Percentiles rank a stretch among this genome's conserved stretches.
Conservation (phyloP, 2,329 filamentous ascomycete species). For the Fusarium fujikuroi region DNA sequence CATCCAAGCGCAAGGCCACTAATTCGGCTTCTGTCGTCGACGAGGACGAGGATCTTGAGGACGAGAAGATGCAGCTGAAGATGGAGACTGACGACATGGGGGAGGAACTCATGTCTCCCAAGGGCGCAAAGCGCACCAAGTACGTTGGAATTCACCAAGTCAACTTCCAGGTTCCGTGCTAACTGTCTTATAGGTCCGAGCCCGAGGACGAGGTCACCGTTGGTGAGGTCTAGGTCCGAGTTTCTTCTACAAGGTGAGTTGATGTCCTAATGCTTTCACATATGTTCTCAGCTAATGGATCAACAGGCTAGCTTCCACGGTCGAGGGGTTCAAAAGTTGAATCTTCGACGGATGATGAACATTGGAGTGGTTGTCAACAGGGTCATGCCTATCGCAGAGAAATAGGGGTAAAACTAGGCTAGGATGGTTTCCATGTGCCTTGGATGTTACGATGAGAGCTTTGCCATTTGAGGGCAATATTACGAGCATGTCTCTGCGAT, state of each 20-base stretch:
- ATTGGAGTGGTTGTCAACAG: background rate
- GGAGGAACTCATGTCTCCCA: constrained; percentile 1
- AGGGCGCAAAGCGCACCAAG: constrained; percentile 44
- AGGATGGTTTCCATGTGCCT: constrained; percentile 23
- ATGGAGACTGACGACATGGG: constrained; percentile 35
- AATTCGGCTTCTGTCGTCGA: constrained; percentile 24
- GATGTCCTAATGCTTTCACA: background rate
- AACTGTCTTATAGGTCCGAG: constrained; percentile 28
- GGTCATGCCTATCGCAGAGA: constrained; percentile 17
- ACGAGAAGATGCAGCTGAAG: constrained; percentile 44
- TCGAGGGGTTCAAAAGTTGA: background rate
- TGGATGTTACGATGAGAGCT: constrained; percentile 6
- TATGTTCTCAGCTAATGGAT: background rate
- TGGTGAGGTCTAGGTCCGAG: constrained; percentile 13
- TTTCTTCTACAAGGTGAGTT: constrained; percentile 1
- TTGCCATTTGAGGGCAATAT: constrained; percentile 29
- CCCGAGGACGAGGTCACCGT: constrained; percentile 8
- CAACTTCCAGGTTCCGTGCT: background rate
- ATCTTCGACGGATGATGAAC: background rate
- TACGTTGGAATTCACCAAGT: constrained; percentile 2
- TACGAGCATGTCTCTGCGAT: constrained; percentile 28
- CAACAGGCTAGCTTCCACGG: background rate
- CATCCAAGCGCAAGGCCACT: constrained; percentile 39
- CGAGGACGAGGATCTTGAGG: constrained; percentile 42
- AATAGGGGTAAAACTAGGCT: constrained; percentile 12